phyloP scores from a whole-genome alignment of 805 yeast genomes.

The Candida adriatica region DNA sequence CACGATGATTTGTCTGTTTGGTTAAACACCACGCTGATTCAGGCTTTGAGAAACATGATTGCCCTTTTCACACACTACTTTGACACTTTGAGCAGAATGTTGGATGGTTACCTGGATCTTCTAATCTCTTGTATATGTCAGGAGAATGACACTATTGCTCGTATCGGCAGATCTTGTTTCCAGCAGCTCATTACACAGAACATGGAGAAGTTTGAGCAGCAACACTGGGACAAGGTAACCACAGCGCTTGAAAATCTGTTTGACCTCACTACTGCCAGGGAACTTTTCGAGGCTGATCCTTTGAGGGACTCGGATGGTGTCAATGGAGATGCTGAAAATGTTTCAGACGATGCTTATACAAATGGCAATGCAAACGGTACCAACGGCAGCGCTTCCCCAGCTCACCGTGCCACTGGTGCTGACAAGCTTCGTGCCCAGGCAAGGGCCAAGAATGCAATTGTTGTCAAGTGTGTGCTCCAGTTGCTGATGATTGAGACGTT shows the following conservation, averaged over 20 bases:
- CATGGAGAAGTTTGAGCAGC: slow-evolving; percentile 48
- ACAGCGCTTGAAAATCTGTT: slow-evolving; percentile 63
- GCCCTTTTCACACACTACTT: slow-evolving; percentile 79
- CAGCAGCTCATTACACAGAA: slow-evolving; percentile 76
- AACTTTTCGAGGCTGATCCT: slow-evolving; percentile 56
- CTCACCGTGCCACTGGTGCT: slow-evolving; percentile 25
- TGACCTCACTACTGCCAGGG: slow-evolving; percentile 78
- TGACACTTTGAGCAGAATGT: slow-evolving; percentile 61
- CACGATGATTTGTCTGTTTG: slow-evolving; percentile 90
- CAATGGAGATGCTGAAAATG: slow-evolving; percentile 2
- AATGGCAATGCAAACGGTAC: slow-evolving; percentile 10
- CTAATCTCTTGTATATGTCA: slow-evolving; percentile 88
- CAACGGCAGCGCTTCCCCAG: slow-evolving; percentile 7
- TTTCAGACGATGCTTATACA: slow-evolving; percentile 14
- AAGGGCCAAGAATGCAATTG: slow-evolving; percentile 65
- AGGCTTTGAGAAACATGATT: slow-evolving; percentile 85
- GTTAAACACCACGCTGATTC: slow-evolving; percentile 94
- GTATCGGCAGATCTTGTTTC: slow-evolving; percentile 88
- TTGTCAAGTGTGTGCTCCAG: slow-evolving; percentile 88
- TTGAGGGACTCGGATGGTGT: slow-evolving; percentile 22
- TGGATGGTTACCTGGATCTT: slow-evolving; percentile 73
- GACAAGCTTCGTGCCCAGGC: slow-evolving; percentile 38
- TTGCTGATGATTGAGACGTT: slow-evolving; percentile 80
- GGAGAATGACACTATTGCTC: slow-evolving; percentile 92
- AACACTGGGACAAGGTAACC: slow-evolving; percentile 72